Base-by-base conservation (phyloP, 2,329 filamentous ascomycete genomes). In the Waltergamsia citrina region DNA sequence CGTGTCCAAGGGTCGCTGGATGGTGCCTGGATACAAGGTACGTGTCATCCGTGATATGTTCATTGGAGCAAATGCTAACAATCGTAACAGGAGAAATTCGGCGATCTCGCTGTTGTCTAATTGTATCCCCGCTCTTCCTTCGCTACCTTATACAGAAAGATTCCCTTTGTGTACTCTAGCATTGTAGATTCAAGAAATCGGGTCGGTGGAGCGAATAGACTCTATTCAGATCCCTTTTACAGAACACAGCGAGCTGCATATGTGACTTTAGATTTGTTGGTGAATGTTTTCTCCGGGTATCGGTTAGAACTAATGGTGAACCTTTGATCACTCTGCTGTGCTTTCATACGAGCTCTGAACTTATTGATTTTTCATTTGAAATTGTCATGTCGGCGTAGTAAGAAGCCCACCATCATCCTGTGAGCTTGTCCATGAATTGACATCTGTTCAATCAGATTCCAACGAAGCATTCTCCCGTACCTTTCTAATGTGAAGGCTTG, bases 21-120 rank as follows among this genome's bases (percentile, higher is more conserved):
- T 81, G 70, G 88, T 94, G 57, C 88, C 92, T 44, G 92, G 92
- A 60, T 98, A 98, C 84, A 94, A 95, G 86, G 90, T 90, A 70
- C 52, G 81, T 57, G 39, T 15, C 14, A 10, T 22, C 18, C n/a
- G 8, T 4, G 22, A 25, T 9, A n/a, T n/a, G n/a, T n/a, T 28
- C 29, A 16, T 26, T 28, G n/a, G 31, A 23, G 12, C 11, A 29
- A 25, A 28, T 49, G 40, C 71, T 82, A 60, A 81, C 59, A 37
- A 43, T 41, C 47, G 31, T 30, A 53, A 47, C 53, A 96, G 90
- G 92, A 98, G 78, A 94, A 88, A 77, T 98, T 96, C 67, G 92
- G 92, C 71, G 88, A 96, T 62, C 80, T 96, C 52, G 90, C 92
- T 52, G 69, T 94, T 52, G 73, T 96, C 63, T 98, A 94, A 78